A percentile compares a stretch with the other conserved stretches of the same genome.
Conservation (phyloP, 257 asterid species). For the Leptodermis oblonga region DNA sequence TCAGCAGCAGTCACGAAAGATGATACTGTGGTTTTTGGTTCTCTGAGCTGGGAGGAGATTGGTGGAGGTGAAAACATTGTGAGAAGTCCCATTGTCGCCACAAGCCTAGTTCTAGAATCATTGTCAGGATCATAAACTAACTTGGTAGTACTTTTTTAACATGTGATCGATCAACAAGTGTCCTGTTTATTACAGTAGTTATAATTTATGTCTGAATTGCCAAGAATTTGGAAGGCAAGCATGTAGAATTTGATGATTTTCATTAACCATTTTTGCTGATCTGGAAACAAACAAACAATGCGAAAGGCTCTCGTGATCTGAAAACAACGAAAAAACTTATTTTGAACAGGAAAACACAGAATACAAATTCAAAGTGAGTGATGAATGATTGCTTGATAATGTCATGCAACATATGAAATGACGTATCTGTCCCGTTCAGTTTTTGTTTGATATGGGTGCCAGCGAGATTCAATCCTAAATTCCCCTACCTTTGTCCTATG, state of each 20-base stretch:
- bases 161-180: slow-evolving; percentile 13
- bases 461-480: no score
- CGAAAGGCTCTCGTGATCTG: neutral
- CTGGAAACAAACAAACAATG: no score
- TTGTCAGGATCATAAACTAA: slow-evolving; percentile 6
- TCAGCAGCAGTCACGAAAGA: slow-evolving; percentile 10
- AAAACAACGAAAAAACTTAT: neutral
- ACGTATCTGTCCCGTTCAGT: neutral
- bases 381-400: slow-evolving; percentile 5
- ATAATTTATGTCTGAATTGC: neutral
- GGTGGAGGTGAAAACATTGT: slow-evolving; percentile 39
- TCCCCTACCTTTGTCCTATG: no score
- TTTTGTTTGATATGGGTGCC: no score
- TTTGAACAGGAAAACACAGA: neutral
- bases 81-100: slow-evolving; percentile 59
- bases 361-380: neutral
- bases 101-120: slow-evolving; percentile 22
- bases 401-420: neutral
- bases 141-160: slow-evolving; percentile 9
- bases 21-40: slow-evolving; percentile 34
- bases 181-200: neutral
- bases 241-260: neutral
- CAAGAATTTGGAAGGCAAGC: no score
- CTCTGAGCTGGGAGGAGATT: slow-evolving; percentile 54
- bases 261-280: no score